phyloP scores from a whole-genome alignment of 768 basidiomycete genomes.

The Rhizopogon salebrosus region DNA sequence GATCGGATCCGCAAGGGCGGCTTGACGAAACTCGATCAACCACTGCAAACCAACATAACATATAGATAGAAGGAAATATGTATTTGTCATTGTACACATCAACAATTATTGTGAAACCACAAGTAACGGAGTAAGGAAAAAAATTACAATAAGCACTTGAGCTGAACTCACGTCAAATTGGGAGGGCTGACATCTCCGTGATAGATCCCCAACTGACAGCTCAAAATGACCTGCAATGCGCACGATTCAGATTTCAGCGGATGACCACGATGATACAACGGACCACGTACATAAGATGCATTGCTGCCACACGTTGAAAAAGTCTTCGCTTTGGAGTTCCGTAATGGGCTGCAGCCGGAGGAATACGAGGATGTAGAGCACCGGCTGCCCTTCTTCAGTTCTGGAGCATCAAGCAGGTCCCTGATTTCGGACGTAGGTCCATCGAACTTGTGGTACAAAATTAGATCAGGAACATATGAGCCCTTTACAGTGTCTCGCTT shows the following conservation, averaged over 20 bases:
- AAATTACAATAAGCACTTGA: no score
- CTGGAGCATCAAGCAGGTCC: background rate
- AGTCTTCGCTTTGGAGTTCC: background rate
- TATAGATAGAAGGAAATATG: no score
- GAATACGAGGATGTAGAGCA: background rate
- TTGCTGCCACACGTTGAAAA: background rate
- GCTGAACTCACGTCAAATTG: slow-evolving; percentile 19
- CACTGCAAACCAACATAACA: no score
- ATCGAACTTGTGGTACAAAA: background rate
- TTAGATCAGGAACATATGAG: background rate
- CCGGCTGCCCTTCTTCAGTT: background rate
- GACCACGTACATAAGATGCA: background rate
- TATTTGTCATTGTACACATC: no score
- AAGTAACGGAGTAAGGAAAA: no score
- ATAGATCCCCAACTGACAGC: background rate
- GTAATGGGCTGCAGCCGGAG: background rate
- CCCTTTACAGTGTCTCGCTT: background rate
- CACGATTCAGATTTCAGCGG: background rate
- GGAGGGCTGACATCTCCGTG: background rate
- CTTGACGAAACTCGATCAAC: no score
- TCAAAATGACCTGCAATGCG: background rate
- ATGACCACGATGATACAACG: background rate
- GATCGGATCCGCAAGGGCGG: no score
- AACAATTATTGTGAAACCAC: no score
- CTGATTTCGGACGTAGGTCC: background rate